A percentile compares a stretch with the other conserved stretches of the same genome.
phyloP scores from a whole-genome alignment of 176 grass and related monocot species.

The Eleusine coracana region DNA sequence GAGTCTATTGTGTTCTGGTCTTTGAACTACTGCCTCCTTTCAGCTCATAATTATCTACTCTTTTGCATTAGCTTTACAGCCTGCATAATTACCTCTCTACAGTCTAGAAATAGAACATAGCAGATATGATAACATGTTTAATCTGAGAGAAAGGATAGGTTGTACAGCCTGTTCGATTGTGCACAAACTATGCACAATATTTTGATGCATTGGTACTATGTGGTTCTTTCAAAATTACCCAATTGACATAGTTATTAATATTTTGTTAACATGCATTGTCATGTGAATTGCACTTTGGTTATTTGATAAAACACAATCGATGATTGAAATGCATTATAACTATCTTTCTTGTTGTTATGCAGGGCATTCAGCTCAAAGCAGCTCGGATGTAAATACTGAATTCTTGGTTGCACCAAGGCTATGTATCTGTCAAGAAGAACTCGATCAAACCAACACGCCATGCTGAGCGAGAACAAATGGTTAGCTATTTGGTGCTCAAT shows the following conservation, averaged over 20 bases:
- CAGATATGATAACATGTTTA: slow-evolving; percentile 29
- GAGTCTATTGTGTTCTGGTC: slow-evolving; percentile 20
- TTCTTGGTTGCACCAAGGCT: slow-evolving; percentile 36
- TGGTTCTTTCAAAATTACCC: not conserved
- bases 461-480: slow-evolving; percentile 19
- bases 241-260: not conserved
- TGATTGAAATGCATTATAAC: slow-evolving; percentile 9
- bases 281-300: not conserved
- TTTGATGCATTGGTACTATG: not conserved
- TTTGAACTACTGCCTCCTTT: slow-evolving; percentile 25
- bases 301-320: slow-evolving; percentile 1
- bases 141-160: not conserved
- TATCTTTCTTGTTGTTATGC: slow-evolving; percentile 29
- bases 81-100: not conserved
- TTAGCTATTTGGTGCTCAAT: slow-evolving; percentile 31
- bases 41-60: slow-evolving; percentile 10
- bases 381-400: slow-evolving; percentile 34
- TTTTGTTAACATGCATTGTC: slow-evolving; percentile 6
- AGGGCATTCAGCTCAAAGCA: slow-evolving; percentile 30
- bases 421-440: slow-evolving; percentile 10
- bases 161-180: not conserved
- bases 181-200: slow-evolving; percentile 12
- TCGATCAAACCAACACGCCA: slow-evolving; percentile 23
- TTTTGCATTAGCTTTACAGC: slow-evolving; percentile 10
- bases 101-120: not conserved